Evolutionary conservation across 495 filamentous ascomycete genomes (phyloP), one percentile per base, ranked within the genome.

Genomic region (Diplogelasinospora grovesii): DNA sequence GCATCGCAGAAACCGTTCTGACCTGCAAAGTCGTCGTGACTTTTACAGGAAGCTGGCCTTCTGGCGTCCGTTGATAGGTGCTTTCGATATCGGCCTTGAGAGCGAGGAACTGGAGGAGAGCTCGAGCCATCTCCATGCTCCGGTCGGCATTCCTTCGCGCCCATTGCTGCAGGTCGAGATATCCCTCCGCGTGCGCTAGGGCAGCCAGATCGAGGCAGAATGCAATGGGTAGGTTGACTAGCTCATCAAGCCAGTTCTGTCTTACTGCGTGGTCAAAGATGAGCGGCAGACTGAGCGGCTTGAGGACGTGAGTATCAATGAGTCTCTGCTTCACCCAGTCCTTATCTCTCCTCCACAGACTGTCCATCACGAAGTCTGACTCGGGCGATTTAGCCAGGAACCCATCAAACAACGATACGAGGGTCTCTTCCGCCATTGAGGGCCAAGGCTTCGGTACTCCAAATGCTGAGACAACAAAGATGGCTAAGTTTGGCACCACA

Each of bases 121-220:
- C 64, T 31, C 67, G 60, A 0, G 79, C 76, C 56, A 92, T 81
- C 28, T 81, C 71, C 9, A 62, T 53, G 43, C 71, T 66, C 42
- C 79, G 73, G 18, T 81, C 69, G 6, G 75, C 63, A 26, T 79
- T 78, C 40, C 75, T 76, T 29, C 79, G 76, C 22, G 83, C 73
- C 93, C 93, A 98, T 39, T 83, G 73, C 27, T 84, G 74, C 15
- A 97, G 63, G 52, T 96, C 83, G 37, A 94, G 79, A 10, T 79
- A 69, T 9, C 80, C 79, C 47, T 83, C 83, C 4, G 85, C 81
- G 61, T 95, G 88, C n/a, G 87, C 89, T 22, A 88, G 71, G 21
- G 89, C 83, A 9, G 86, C 84, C 37, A 99, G 75, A 60, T 99
- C 92, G 32, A 95, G 77, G 8, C 85, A 84, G 53, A 98, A 85